These are phyloP conservation scores for Wolfiporia cocos DNA, from an alignment of 1,284 basidiomycete species.

Conservation along the genomic window DNA sequence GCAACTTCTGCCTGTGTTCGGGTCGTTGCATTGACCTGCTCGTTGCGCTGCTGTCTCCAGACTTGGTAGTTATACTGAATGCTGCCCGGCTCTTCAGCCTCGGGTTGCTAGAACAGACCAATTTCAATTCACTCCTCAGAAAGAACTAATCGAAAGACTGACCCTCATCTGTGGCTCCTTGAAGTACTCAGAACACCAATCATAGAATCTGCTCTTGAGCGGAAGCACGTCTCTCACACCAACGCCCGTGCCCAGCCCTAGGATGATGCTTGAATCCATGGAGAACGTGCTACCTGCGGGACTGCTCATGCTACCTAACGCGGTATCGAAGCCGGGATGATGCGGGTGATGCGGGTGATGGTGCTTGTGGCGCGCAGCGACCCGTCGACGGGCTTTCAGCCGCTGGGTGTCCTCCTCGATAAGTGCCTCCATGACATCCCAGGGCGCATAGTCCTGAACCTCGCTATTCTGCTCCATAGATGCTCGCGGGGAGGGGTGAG, in stretches of 20 bases:
- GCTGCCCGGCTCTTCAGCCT: constrained; percentile 93
- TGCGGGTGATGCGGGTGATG: constrained; percentile 21
- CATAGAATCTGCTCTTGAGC: constrained; percentile 88
- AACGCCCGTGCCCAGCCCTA: constrained; percentile 68
- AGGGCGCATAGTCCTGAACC: constrained; percentile 53
- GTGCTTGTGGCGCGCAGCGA: constrained; percentile 27
- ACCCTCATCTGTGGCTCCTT: constrained; percentile 98
- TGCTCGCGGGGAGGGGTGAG: constrained; percentile 16
- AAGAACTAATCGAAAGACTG: constrained; percentile 1
- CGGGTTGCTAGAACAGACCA: constrained; percentile 62
- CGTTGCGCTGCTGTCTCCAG: constrained; percentile 92
- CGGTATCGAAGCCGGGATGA: constrained; percentile 10
- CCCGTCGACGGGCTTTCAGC: constrained; percentile 60
- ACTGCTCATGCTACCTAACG: constrained; percentile 41
- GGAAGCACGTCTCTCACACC: constrained; percentile 75
- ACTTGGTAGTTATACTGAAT: constrained; percentile 93
- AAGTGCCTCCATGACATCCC: constrained; percentile 78
- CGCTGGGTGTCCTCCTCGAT: constrained; percentile 91
- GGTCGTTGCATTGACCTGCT: constrained; percentile 73
- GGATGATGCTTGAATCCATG: constrained; percentile 65
- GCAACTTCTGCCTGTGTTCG: constrained; percentile 65
- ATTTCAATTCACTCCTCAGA: constrained; percentile 5
- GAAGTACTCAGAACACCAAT: constrained; percentile 97
- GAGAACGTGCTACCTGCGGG: constrained; percentile 73
- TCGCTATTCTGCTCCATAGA: constrained; percentile 16